phyloP scores from a whole-genome alignment of 2,329 filamentous ascomycete genomes.

The Aspergillus fischeri region DNA sequence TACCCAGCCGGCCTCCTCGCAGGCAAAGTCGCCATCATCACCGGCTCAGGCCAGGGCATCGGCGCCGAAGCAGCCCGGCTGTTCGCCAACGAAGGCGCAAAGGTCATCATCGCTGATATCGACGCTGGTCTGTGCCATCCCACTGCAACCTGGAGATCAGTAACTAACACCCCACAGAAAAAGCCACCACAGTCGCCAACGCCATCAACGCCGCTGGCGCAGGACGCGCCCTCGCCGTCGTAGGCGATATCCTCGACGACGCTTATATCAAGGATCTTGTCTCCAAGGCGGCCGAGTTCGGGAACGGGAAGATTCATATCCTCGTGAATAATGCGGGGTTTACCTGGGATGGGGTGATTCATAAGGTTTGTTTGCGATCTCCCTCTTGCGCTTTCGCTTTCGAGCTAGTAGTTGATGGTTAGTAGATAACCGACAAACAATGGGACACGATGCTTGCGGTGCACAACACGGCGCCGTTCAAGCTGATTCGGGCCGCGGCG shows the following conservation, averaged over 20 bases:
- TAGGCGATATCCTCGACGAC: slow-evolving; percentile 71
- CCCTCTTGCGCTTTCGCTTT: not conserved
- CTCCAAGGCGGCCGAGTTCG: slow-evolving; percentile 71
- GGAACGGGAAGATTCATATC: slow-evolving; percentile 81
- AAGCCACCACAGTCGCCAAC: slow-evolving; percentile 64
- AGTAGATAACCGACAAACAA: slow-evolving; percentile 76
- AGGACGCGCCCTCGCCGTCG: slow-evolving; percentile 66
- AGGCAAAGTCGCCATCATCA: slow-evolving; percentile 82
- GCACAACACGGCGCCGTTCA: slow-evolving; percentile 82
- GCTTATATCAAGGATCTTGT: slow-evolving; percentile 70
- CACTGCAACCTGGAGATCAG: not conserved
- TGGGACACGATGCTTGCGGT: slow-evolving; percentile 84
- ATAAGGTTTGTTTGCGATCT: slow-evolving; percentile 56
- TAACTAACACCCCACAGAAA: slow-evolving; percentile 47
- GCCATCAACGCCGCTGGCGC: slow-evolving; percentile 62
- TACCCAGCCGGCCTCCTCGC: slow-evolving; percentile 74
- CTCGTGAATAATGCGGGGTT: slow-evolving; percentile 90
- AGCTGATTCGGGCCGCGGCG: slow-evolving; percentile 71
- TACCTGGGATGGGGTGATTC: slow-evolving; percentile 89
- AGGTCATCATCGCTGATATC: slow-evolving; percentile 78
- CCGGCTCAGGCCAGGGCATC: slow-evolving; percentile 81
- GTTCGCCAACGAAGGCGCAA: slow-evolving; percentile 84
- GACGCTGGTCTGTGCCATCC: slow-evolving; percentile 59
- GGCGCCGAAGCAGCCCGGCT: slow-evolving; percentile 77
- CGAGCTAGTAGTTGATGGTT: not conserved